A percentile compares a stretch with the other conserved stretches of the same genome.
phyloP scores from a whole-genome alignment of 2,329 filamentous ascomycete genomes.

The Ambrosiella beaveri region DNA sequence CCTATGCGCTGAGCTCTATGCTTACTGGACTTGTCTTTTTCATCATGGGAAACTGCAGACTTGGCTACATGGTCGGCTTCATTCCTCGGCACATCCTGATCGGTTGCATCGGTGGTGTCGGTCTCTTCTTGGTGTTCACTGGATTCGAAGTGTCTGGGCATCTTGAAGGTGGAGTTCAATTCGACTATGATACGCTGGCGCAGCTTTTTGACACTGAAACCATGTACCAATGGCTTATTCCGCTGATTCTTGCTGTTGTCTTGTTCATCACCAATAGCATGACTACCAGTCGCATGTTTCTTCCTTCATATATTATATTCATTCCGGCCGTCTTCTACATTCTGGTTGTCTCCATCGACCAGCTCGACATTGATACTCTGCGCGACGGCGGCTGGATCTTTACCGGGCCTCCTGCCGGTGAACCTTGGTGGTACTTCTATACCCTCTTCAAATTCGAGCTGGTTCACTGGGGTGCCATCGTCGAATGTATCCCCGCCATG shows the following conservation, averaged over 20 bases:
- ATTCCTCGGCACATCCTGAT: conserved; percentile 93
- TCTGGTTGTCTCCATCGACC: conserved; percentile 51
- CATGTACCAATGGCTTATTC: conserved; percentile 65
- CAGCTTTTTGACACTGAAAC: conserved; percentile 60
- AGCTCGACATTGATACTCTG: conserved; percentile 47
- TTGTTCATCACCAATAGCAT: conserved; percentile 62
- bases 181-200: conserved; percentile 57
- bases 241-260: conserved; percentile 56
- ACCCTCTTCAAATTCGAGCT: conserved; percentile 75
- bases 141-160: conserved; percentile 87
- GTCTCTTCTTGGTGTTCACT: conserved; percentile 83
- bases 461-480: conserved; percentile 68
- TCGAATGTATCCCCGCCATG: conserved; percentile 83
- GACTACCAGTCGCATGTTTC: conserved; percentile 65
- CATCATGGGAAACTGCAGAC: conserved; percentile 66
- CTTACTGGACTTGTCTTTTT: conserved; percentile 87
- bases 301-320: conserved; percentile 70
- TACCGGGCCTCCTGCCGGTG: conserved; percentile 60
- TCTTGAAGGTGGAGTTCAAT: conserved; percentile 69
- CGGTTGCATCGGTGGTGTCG: conserved; percentile 91
- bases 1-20: conserved; percentile 79
- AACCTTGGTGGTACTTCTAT: conserved; percentile 97
- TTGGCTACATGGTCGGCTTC: conserved; percentile 89
- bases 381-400: conserved; percentile 80
- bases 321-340: conserved; percentile 67